These are phyloP conservation scores for Mycena filopes DNA, from an alignment of 768 basidiomycete genomes.

Conservation along the genomic window DNA sequence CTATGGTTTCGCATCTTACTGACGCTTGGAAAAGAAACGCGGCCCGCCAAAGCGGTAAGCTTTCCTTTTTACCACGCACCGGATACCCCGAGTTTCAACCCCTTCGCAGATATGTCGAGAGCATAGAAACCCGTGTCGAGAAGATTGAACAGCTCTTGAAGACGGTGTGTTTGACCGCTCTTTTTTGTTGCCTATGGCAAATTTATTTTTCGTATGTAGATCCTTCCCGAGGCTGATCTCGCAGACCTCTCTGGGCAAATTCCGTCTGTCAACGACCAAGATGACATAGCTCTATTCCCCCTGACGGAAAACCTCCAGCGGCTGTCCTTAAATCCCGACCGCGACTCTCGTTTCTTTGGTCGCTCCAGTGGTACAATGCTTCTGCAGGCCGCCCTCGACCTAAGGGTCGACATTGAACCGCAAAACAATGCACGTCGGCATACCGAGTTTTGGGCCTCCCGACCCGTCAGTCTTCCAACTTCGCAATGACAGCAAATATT, in stretches of 20 bases:
- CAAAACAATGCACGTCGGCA: conserved; percentile 43
- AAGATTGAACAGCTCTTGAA: conserved; percentile 72
- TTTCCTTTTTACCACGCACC: background rate
- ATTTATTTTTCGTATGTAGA: conserved; percentile 34
- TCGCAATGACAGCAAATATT: background rate
- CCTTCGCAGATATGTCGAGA: conserved; percentile 64
- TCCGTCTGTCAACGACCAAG: conserved; percentile 48
- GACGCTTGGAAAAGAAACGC: conserved; percentile 47
- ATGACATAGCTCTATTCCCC: conserved; percentile 38
- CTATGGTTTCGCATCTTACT: conserved; percentile 2
- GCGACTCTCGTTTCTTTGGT: conserved; percentile 58
- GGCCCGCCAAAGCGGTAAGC: conserved; percentile 73
- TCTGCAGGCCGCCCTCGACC: conserved; percentile 63
- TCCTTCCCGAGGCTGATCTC: conserved; percentile 72
- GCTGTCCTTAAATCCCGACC: conserved; percentile 49
- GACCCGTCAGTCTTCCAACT: conserved; percentile 49
- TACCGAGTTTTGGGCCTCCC: conserved; percentile 61
- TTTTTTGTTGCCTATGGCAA: too few species aligned
- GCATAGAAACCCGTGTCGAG: conserved; percentile 68
- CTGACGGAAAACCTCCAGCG: conserved; percentile 46
- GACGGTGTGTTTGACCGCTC: conserved; percentile 48
- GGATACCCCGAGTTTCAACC: conserved; percentile 42
- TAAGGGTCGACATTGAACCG: conserved; percentile 50
- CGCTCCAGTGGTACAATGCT: conserved; percentile 64
- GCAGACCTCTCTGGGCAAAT: conserved; percentile 59